Percentiles rank a stretch among this genome's conserved stretches.
Evolutionary conservation across 768 basidiomycete species (phyloP).

Genomic region (Mycena epipterygia): DNA sequence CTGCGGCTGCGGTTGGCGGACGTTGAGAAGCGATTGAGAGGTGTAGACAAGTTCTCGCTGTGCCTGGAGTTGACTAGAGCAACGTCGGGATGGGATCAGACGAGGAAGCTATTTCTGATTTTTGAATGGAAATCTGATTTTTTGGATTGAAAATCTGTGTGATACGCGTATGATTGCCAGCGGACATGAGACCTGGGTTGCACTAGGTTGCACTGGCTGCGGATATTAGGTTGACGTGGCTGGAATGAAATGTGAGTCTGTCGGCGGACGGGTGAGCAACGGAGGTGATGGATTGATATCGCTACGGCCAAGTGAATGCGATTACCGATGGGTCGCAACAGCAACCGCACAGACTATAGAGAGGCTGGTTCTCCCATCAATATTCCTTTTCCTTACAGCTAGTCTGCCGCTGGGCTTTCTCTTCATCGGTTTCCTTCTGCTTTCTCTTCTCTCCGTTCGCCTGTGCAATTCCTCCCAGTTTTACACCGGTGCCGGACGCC

Average conservation of each 20-base stretch:
- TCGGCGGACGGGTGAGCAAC: not conserved
- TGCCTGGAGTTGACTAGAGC: not conserved
- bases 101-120: too few species aligned
- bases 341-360: not conserved
- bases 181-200: too few species aligned
- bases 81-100: slow-evolving; percentile 1
- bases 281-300: not conserved
- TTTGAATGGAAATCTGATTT: not conserved
- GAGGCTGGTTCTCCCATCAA: not conserved
- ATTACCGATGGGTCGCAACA: not conserved
- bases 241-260: not conserved
- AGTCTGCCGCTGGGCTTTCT: slow-evolving; percentile 40
- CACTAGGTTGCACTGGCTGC: too few species aligned
- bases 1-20: slow-evolving; percentile 57
- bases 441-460: slow-evolving; percentile 46
- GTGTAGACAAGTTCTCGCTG: not conserved
- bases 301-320: slow-evolving; percentile 20
- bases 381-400: slow-evolving; percentile 36
- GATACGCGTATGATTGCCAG: too few species aligned
- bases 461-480: slow-evolving; percentile 43
- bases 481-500: slow-evolving; percentile 69
- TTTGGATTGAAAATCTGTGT: slow-evolving; percentile 3
- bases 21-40: not conserved
- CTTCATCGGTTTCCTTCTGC: slow-evolving; percentile 48
- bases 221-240: too few species aligned